Conservation (phyloP, 1,284 basidiomycete species). For the Sanghuangporus sanghuang region DNA sequence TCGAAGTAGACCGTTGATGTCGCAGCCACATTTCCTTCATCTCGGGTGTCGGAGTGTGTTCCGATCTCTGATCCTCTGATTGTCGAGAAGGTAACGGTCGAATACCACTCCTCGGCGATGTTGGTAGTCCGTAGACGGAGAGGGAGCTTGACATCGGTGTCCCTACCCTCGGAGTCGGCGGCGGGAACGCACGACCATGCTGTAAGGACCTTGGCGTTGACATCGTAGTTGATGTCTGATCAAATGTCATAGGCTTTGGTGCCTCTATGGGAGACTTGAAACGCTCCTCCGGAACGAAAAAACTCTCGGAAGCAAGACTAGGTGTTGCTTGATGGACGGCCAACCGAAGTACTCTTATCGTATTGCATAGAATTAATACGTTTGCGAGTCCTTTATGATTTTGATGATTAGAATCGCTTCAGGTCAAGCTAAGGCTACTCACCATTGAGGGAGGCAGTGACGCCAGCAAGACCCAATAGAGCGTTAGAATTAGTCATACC, state of each 20-base stretch:
- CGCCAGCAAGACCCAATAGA: conserved; percentile 24
- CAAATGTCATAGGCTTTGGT: background rate
- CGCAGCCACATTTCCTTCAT: conserved; percentile 12
- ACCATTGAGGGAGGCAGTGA: conserved; percentile 9
- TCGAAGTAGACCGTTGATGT: conserved; percentile 13
- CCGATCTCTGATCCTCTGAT: background rate
- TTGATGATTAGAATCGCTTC: background rate
- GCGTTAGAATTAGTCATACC: conserved; percentile 9
- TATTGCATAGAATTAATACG: conserved; percentile 60
- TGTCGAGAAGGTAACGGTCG: background rate
- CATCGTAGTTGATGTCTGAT: background rate
- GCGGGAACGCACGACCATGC: conserved; percentile 14
- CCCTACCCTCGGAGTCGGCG: conserved; percentile 1
- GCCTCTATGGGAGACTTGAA: conserved; percentile 13
- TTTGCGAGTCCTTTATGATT: conserved; percentile 49
- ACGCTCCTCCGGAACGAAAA: conserved; percentile 16
- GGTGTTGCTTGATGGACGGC: conserved; percentile 30
- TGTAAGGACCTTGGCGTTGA: conserved; percentile 2
- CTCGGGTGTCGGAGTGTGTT: conserved; percentile 9
- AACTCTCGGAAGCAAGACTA: conserved; percentile 13
- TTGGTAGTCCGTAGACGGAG: conserved; percentile 1
- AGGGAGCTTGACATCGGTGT: conserved; percentile 8
- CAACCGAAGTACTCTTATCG: conserved; percentile 56
- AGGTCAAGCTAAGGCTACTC: conserved; percentile 12
- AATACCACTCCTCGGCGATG: conserved; percentile 1